A percentile compares a stretch with the other conserved stretches of the same genome.
Conservation (phyloP, 176 grass and related monocot species). For the Zizania latifolia region DNA sequence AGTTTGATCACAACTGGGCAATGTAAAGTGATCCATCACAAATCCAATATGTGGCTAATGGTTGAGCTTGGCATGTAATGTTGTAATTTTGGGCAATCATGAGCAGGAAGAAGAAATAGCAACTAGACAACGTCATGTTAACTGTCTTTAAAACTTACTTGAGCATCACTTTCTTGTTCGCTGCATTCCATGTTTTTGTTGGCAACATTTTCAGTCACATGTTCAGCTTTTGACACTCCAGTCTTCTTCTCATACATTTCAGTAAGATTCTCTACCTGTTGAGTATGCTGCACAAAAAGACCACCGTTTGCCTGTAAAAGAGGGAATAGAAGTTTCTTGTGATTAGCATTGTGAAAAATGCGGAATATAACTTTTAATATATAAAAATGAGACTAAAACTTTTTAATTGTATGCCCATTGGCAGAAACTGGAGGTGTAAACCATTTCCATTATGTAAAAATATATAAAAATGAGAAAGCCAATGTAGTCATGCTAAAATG, state of each 20-base stretch:
- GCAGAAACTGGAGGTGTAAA: too few species aligned
- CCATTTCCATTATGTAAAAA: too few species aligned
- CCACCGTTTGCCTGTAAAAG: conserved; percentile 56
- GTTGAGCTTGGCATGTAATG: background rate
- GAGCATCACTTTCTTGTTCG: conserved; percentile 93
- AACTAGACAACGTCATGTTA: background rate
- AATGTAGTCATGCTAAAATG: conserved; percentile 9
- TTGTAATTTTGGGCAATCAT: background rate
- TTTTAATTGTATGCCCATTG: too few species aligned
- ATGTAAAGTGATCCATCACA: conserved; percentile 10
- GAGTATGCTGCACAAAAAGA: conserved; percentile 25
- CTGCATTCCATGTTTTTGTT: conserved; percentile 57
- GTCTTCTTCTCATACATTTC: conserved; percentile 18
- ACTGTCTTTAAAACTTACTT: conserved; percentile 64
- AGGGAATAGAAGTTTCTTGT: conserved; percentile 3
- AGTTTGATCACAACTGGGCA: conserved; percentile 22
- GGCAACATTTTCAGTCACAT: conserved; percentile 16
- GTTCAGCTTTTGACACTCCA: conserved; percentile 16
- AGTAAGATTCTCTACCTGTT: conserved; percentile 45
- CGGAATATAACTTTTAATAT: background rate
- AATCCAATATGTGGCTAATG: background rate
- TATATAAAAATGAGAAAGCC: background rate
- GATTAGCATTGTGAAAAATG: background rate
- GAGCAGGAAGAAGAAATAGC: background rate
- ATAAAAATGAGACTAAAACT: too few species aligned